phyloP scores from a whole-genome alignment of 768 basidiomycete species.

The Podaxis sp. region DNA sequence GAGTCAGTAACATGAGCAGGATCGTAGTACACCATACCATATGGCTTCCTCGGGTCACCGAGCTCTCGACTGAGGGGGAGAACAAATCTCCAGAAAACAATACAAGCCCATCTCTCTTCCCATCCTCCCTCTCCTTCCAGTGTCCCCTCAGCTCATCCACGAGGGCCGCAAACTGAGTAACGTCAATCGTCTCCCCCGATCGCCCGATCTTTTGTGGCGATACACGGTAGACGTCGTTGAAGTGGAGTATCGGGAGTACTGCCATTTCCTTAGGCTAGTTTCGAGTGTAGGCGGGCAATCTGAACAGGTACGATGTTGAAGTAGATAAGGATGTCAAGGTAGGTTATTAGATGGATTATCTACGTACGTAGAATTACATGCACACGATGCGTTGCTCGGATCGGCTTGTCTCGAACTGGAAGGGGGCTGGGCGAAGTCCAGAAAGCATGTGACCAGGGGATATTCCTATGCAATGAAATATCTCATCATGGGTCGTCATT shows the following conservation, averaged over 20 bases:
- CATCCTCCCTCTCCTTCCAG: conserved; percentile 49
- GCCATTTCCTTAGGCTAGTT: conserved; percentile 1
- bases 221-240: conserved; percentile 85
- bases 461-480: too few species aligned
- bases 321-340: background rate
- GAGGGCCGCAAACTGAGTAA: conserved; percentile 80
- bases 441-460: background rate
- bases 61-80: conserved; percentile 83
- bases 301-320: background rate
- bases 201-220: conserved; percentile 64
- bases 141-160: conserved; percentile 59
- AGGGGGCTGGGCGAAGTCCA: background rate
- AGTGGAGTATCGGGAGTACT: conserved; percentile 55
- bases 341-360: background rate
- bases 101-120: conserved; percentile 67
- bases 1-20: background rate
- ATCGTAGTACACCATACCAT: conserved; percentile 53
- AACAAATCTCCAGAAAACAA: conserved; percentile 92
- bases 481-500: too few species aligned
- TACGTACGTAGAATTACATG: background rate
- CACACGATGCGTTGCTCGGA: background rate
- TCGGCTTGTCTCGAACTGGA: background rate
- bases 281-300: background rate
- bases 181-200: conserved; percentile 71
- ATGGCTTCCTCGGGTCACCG: conserved; percentile 87